These are phyloP conservation scores for Ulmus americana DNA, from an alignment of 331 rosid genomes.

Conservation along the genomic window DNA sequence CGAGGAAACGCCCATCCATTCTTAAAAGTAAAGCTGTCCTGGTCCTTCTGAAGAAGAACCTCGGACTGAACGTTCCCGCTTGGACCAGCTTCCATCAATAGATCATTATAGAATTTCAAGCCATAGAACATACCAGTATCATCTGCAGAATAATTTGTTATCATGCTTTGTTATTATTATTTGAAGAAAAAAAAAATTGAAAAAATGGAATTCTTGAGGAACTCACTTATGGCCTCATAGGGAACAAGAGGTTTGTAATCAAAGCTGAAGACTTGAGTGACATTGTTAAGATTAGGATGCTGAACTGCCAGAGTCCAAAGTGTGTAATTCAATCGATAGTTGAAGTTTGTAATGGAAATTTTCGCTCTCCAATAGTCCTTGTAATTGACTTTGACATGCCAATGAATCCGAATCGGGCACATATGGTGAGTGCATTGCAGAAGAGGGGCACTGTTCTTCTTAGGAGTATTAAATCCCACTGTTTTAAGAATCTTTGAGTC, in stretches of 20 bases:
- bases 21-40: constrained; percentile 70
- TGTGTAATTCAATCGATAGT: constrained; percentile 70
- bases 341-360: constrained; percentile 70
- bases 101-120: constrained; percentile 67
- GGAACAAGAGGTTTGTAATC: constrained; percentile 77
- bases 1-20: constrained; percentile 94
- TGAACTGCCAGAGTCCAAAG: constrained; percentile 79
- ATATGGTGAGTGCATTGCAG: constrained; percentile 88
- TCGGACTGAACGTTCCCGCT: constrained; percentile 73
- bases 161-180: background rate
- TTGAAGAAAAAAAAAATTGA: background rate
- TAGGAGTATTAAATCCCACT: constrained; percentile 63
- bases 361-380: constrained; percentile 90
- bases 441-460: constrained; percentile 61
- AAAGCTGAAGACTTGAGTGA: constrained; percentile 90
- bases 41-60: constrained; percentile 64
- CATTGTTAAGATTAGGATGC: constrained; percentile 88
- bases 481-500: constrained; percentile 56
- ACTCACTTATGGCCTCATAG: constrained; percentile 74
- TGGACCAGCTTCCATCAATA: constrained; percentile 83
- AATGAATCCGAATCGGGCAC: constrained; percentile 93
- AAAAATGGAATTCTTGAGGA: constrained; percentile 1
- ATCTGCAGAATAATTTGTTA: constrained; percentile 41
- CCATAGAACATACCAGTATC: constrained; percentile 93
- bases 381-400: constrained; percentile 79